Evolutionary conservation across 169 alveolate genomes (phyloP).

Genomic region (Plasmodium reichenowi): DNA sequence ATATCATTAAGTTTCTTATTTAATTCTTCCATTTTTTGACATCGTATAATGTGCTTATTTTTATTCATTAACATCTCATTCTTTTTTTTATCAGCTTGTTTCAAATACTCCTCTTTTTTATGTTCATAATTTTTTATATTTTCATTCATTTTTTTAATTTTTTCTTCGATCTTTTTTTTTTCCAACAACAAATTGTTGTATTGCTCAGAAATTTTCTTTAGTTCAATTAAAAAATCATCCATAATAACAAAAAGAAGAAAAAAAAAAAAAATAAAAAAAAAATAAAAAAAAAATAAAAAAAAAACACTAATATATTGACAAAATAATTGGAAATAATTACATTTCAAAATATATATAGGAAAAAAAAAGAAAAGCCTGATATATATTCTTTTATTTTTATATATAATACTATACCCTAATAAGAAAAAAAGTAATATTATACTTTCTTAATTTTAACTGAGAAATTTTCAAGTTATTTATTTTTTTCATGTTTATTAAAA

Average conservation of each 20-base stretch:
- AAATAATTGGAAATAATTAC: background rate
- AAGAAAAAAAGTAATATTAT: no score
- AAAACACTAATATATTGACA: background rate
- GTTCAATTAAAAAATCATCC: constrained; percentile 51
- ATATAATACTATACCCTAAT: background rate
- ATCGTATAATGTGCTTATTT: constrained; percentile 58
- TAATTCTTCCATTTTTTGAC: constrained; percentile 73
- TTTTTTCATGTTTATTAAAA: no score
- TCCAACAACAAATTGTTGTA: constrained; percentile 62
- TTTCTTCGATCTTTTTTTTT: constrained; percentile 62
- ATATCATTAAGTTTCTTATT: constrained; percentile 59
- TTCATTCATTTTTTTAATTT: constrained; percentile 42
- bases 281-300: background rate
- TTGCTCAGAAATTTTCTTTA: constrained; percentile 65
- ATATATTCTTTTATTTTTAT: background rate
- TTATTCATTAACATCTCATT: constrained; percentile 48
- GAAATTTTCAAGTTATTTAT: no score
- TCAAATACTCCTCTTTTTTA: constrained; percentile 30
- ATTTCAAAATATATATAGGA: background rate
- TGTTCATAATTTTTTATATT: constrained; percentile 62
- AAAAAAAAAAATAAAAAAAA: background rate
- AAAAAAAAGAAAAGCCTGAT: background rate
- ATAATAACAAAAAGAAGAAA: constrained; percentile 8
- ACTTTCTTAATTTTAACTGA: no score
- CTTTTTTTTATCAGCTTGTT: constrained; percentile 56